A percentile compares a stretch with the other conserved stretches of the same genome.
Evolutionary conservation across 169 alveolate species (phyloP).

Genomic region (Plasmodium relictum): DNA sequence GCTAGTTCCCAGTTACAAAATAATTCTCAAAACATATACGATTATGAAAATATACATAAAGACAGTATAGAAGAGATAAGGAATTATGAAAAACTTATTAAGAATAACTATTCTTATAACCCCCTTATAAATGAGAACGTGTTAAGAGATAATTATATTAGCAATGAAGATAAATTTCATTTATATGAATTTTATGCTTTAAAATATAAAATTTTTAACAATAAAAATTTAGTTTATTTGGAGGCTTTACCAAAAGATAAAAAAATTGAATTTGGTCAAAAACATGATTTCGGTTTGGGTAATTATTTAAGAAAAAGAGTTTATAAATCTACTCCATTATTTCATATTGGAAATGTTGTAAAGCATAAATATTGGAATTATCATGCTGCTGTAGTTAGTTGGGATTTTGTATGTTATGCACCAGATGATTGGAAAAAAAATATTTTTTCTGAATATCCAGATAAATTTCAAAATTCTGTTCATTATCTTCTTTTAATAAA

Average conservation of each 20-base stretch:
- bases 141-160: conserved; percentile 26
- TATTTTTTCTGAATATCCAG: conserved; percentile 52
- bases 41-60: not conserved
- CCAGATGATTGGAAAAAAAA: conserved; percentile 69
- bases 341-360: conserved; percentile 75
- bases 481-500: conserved; percentile 66
- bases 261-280: conserved; percentile 60
- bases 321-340: conserved; percentile 60
- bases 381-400: conserved; percentile 70
- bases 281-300: conserved; percentile 69
- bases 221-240: conserved; percentile 24
- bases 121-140: not conserved
- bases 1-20: conserved; percentile 55
- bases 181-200: conserved; percentile 25
- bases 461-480: conserved; percentile 39
- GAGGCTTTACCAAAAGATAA: conserved; percentile 57
- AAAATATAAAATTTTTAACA: conserved; percentile 21
- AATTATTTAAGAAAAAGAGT: conserved; percentile 73
- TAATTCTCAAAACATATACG: not conserved
- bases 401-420: conserved; percentile 74
- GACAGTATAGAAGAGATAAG: not conserved
- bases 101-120: not conserved
- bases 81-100: not conserved
- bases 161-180: conserved; percentile 34
- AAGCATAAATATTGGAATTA: conserved; percentile 75